These are phyloP conservation scores for Phyllosticta ampelicida DNA, from an alignment of 2,329 filamentous ascomycete species.

Conservation along the genomic window DNA sequence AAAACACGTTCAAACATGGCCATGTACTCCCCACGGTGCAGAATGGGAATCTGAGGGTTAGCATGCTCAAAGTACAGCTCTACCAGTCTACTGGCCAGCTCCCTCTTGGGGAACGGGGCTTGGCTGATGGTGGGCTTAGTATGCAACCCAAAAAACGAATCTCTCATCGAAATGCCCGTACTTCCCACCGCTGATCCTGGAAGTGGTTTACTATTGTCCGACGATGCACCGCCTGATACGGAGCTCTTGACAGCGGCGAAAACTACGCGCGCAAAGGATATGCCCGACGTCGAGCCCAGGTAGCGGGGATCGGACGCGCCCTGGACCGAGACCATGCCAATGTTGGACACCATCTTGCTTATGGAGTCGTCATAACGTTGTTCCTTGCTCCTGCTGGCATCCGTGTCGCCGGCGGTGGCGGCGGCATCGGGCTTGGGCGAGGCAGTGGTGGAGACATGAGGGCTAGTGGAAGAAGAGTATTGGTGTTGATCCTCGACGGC, in stretches of 20 bases:
- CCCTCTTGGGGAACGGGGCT: conserved; percentile 69
- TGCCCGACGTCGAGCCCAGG: conserved; percentile 75
- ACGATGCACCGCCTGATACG: conserved; percentile 38
- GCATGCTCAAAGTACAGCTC: conserved; percentile 90
- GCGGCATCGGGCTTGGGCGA: conserved; percentile 13
- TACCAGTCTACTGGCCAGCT: conserved; percentile 61
- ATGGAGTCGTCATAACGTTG: conserved; percentile 50
- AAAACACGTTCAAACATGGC: conserved; percentile 77
- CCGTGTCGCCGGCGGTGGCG: conserved; percentile 16
- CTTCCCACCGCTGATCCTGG: conserved; percentile 39
- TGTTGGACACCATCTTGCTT: conserved; percentile 56
- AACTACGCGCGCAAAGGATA: conserved; percentile 88
- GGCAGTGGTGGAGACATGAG: neutral
- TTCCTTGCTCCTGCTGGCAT: conserved; percentile 26
- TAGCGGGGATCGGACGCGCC: conserved; percentile 70
- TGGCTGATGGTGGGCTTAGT: conserved; percentile 80
- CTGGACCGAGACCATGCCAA: conserved; percentile 67
- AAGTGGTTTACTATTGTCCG: conserved; percentile 52
- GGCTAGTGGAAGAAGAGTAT: conserved; percentile 1
- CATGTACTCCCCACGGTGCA: conserved; percentile 85
- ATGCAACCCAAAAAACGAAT: conserved; percentile 95
- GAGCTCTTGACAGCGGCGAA: conserved; percentile 86
- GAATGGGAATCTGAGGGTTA: conserved; percentile 88
- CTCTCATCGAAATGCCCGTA: conserved; percentile 71
- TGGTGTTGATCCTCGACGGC: conserved; percentile 16